Evolutionary conservation across 2,329 filamentous ascomycete genomes (phyloP).

Genomic region (Metarhizium brunneum): DNA sequence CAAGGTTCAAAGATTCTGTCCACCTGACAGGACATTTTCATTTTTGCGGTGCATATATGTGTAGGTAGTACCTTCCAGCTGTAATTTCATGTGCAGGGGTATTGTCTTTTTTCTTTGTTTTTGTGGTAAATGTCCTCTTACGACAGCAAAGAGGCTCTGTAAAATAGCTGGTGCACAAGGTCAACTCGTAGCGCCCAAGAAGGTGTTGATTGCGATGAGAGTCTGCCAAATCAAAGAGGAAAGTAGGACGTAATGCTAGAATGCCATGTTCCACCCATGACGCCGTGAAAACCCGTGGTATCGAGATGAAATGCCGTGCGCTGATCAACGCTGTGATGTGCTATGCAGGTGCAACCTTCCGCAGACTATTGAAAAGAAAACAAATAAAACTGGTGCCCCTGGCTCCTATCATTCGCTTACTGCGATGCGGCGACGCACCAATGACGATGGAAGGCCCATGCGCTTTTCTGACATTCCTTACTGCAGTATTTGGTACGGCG

Average conservation of each 20-base stretch:
- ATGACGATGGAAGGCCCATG: constrained; percentile 96
- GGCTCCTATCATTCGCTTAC: constrained; percentile 20
- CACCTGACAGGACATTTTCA: not conserved
- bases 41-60: not conserved
- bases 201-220: constrained; percentile 1
- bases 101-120: not conserved
- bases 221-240: constrained; percentile 2
- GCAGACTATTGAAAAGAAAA: constrained; percentile 19
- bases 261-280: constrained; percentile 15
- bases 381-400: constrained; percentile 13
- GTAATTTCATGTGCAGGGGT: not conserved
- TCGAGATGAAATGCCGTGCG: constrained; percentile 33
- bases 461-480: constrained; percentile 98
- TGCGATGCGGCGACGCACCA: constrained; percentile 79
- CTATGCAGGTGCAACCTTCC: constrained; percentile 28
- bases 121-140: constrained; percentile 4
- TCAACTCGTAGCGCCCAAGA: not conserved
- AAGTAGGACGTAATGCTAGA: constrained; percentile 6
- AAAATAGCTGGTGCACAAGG: not conserved
- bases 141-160: not conserved
- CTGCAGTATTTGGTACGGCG: constrained; percentile 98
- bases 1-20: not conserved
- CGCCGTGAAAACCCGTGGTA: constrained; percentile 29
- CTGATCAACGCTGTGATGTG: constrained; percentile 31
- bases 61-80: not conserved